Evolutionary conservation across 495 filamentous ascomycete species (phyloP), one percentile per base, ranked within the genome.

Genomic region (Penicillium goetzii): DNA sequence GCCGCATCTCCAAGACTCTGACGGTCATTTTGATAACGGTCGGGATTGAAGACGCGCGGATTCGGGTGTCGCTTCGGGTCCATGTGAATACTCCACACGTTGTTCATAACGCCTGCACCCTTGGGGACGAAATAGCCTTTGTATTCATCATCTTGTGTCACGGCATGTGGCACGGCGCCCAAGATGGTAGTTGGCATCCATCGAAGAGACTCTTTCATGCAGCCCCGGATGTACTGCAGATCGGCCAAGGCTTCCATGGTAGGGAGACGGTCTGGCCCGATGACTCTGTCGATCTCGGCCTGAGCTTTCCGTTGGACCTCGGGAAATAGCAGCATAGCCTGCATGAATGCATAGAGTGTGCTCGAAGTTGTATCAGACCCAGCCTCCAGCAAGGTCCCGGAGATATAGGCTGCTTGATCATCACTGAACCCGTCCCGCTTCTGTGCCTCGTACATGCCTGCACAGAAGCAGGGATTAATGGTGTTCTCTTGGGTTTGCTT

Each of bases 81-180:
- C 64, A 75, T 74, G 61, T 83, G 72, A 45, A 86, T 81, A 6
- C 61, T 62, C 79, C 80, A 84, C 15, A 78, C 78, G 54, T 81
- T 83, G 59, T 76, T 74, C 52, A 83, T 62, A 2, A 84, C 71
- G 11, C 67, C 74, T 0, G 81, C 75, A 19, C 73, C 72, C 60
- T 78, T 79, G 51, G 83, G 83, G 38, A 86, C 83, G 7, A 75
- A 69, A 62, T 79, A 80, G 25, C 82, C 83, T 21, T 76, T 68
- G 66, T 85, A 83, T 47, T 81, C 78, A 56, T 88, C 84, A 52
- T 88, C 86, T 21, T 80, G 68, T 8, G 78, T 72, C 11, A 80
- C 77, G 0, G 80, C 78, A 65, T 90, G 87, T 0, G 87, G 85
- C 26, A 89, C 77, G 7, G 84, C 83, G 5, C 72, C 78, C 15